Conservation (phyloP, 2,329 filamentous ascomycete genomes). For the Achaetomium macrosporum region DNA sequence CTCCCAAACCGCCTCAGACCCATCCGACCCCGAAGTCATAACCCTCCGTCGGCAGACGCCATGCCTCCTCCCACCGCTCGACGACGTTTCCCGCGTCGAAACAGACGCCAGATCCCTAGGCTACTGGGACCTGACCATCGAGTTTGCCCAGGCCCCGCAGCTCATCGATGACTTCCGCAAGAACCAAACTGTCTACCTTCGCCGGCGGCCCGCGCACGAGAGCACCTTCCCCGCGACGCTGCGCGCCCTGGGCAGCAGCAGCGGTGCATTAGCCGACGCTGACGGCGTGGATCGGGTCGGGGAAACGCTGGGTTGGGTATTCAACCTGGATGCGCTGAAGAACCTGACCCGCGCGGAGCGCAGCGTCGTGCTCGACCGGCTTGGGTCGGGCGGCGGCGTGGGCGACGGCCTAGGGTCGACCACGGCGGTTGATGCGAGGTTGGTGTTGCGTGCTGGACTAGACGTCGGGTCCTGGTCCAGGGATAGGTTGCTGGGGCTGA, state of each 20-base stretch:
- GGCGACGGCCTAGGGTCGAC: constrained; percentile 36
- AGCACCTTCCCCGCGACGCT: constrained; percentile 68
- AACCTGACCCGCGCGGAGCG: constrained; percentile 61
- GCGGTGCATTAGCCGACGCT: neutral
- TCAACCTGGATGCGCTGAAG: constrained; percentile 53
- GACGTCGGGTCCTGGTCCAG: constrained; percentile 33
- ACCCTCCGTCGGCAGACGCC: constrained; percentile 45
- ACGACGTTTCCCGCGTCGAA: constrained; percentile 53
- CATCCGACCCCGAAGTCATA: constrained; percentile 31
- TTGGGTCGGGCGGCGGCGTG: constrained; percentile 42
- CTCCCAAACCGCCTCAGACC: constrained; percentile 33
- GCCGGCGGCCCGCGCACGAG: constrained; percentile 62
- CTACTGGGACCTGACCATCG: constrained; percentile 77
- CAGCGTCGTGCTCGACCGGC: constrained; percentile 50
- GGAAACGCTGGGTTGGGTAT: constrained; percentile 66
- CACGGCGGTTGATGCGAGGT: constrained; percentile 59
- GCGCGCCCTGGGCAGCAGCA: constrained; percentile 55
- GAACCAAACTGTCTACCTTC: constrained; percentile 69
- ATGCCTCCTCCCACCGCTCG: constrained; percentile 59
- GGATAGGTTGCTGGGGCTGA: constrained; percentile 43
- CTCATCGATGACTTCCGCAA: constrained; percentile 60
- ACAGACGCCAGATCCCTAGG: constrained; percentile 56
- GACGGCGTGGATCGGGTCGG: constrained; percentile 25
- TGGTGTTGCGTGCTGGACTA: constrained; percentile 56
- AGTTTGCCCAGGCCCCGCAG: constrained; percentile 59